phyloP scores from a whole-genome alignment of 2,329 filamentous ascomycete genomes.

The Chalaropsis thielavioides region DNA sequence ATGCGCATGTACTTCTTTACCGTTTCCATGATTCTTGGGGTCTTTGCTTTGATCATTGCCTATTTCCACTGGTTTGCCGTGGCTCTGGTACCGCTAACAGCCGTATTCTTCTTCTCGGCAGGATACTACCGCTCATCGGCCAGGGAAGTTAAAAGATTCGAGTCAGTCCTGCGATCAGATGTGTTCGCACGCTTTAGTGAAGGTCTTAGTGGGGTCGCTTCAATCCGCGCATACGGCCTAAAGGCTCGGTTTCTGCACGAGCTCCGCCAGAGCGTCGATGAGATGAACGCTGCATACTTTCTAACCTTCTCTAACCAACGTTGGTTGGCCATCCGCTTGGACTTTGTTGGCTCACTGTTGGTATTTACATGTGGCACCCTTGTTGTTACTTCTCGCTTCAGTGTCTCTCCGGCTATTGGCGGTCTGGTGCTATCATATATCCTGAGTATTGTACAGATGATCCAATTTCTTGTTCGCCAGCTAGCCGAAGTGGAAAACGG shows the following conservation, averaged over 20 bases:
- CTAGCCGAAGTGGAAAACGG: conserved; percentile 93
- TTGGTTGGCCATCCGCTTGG: conserved; percentile 77
- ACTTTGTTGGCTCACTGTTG: conserved; percentile 67
- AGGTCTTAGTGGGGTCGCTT: conserved; percentile 67
- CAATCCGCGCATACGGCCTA: conserved; percentile 79
- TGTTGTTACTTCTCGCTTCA: conserved; percentile 81
- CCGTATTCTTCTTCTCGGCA: conserved; percentile 68
- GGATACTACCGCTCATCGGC: conserved; percentile 84
- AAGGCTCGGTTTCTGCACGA: conserved; percentile 57
- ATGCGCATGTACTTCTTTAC: conserved; percentile 90
- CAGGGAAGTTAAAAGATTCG: conserved; percentile 86
- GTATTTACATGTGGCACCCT: conserved; percentile 82
- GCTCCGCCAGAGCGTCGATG: conserved; percentile 61
- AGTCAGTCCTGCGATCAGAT: conserved; percentile 70
- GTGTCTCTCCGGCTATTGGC: conserved; percentile 67
- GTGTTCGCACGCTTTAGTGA: conserved; percentile 90
- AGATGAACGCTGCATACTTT: conserved; percentile 90
- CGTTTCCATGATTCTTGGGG: conserved; percentile 62
- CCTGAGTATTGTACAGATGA: conserved; percentile 82
- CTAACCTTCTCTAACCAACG: conserved; percentile 91
- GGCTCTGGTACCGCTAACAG: conserved; percentile 47
- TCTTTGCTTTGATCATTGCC: conserved; percentile 84
- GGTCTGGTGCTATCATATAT: conserved; percentile 90
- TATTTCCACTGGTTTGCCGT: conserved; percentile 80
- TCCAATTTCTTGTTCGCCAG: conserved; percentile 89